A percentile compares a stretch with the other conserved stretches of the same genome.
These are phyloP conservation scores for Aspergillus uvarum DNA, from an alignment of 2,329 filamentous ascomycete genomes.

Conservation along the genomic window DNA sequence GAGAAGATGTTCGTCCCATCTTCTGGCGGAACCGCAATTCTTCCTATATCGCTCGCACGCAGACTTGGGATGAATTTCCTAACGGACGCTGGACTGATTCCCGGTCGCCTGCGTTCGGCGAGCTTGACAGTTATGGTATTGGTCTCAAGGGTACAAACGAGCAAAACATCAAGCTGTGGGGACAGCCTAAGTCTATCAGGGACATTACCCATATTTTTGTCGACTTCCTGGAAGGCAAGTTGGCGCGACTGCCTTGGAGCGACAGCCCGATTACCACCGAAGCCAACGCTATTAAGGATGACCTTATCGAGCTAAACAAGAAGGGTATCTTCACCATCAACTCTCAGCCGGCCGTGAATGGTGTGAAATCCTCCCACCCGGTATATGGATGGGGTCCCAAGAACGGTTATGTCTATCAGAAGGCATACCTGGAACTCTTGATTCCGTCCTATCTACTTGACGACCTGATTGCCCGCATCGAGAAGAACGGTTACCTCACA, in stretches of 20 bases:
- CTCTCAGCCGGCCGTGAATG: conserved; percentile 92
- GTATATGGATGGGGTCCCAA: conserved; percentile 91
- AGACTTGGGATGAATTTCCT: conserved; percentile 98
- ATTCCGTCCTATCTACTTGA: conserved; percentile 76
- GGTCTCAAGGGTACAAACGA: conserved; percentile 93
- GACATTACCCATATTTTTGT: conserved; percentile 85
- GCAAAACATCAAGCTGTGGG: conserved; percentile 93
- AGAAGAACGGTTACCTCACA: conserved; percentile 76
- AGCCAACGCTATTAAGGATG: conserved; percentile 71
- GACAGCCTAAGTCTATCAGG: conserved; percentile 73
- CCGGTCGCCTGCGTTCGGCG: conserved; percentile 91
- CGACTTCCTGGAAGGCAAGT: conserved; percentile 74
- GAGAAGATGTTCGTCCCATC: conserved; percentile 94
- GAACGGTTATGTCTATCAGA: conserved; percentile 97
- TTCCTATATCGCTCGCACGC: conserved; percentile 90
- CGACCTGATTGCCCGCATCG: conserved; percentile 74
- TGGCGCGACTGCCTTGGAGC: conserved; percentile 89
- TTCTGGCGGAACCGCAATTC: conserved; percentile 98
- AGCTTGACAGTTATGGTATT: conserved; percentile 91
- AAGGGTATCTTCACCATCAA: conserved; percentile 93
- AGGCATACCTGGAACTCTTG: conserved; percentile 91
- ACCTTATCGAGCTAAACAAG: conserved; percentile 78
- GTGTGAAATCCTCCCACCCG: conserved; percentile 80
- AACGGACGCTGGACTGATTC: conserved; percentile 99
- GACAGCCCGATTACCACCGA: conserved; percentile 83